Evolutionary conservation across 2,329 filamentous ascomycete genomes (phyloP).

Genomic region (Aureobasidium zeae): DNA sequence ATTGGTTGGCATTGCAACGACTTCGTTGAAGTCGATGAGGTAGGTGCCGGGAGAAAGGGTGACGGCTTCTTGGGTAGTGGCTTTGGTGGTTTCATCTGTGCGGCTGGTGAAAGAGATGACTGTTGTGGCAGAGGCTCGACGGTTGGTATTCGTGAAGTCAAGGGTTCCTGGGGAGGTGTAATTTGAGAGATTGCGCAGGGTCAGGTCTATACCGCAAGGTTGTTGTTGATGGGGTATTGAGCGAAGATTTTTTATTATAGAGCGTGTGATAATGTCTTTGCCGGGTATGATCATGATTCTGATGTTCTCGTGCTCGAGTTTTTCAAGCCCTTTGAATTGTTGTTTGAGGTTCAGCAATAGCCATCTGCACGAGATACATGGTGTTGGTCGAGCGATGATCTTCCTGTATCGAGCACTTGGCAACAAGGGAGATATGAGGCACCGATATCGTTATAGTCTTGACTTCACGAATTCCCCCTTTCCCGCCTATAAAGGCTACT

Average conservation of each 20-base stretch:
- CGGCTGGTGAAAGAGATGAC: background rate
- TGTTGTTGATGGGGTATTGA: background rate
- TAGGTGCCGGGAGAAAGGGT: constrained; percentile 26
- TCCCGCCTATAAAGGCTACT: no score
- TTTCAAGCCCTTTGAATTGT: no score
- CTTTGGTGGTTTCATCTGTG: background rate
- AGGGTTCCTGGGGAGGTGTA: background rate
- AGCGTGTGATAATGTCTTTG: background rate
- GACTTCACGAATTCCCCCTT: no score
- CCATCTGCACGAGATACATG: no score
- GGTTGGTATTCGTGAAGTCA: constrained; percentile 3
- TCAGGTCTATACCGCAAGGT: constrained; percentile 8
- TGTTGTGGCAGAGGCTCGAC: background rate
- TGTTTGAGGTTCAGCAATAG: no score
- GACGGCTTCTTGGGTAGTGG: no score
- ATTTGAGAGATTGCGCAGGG: background rate
- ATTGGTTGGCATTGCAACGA: constrained; percentile 31
- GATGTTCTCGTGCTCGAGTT: no score
- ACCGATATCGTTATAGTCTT: no score
- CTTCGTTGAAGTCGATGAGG: constrained; percentile 35
- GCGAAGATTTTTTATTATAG: background rate
- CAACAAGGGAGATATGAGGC: no score
- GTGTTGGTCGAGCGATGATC: no score
- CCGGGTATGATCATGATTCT: constrained; percentile 5
- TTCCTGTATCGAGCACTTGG: no score